phyloP scores from a whole-genome alignment of 805 yeast genomes.

The Yarrowia sp. region DNA sequence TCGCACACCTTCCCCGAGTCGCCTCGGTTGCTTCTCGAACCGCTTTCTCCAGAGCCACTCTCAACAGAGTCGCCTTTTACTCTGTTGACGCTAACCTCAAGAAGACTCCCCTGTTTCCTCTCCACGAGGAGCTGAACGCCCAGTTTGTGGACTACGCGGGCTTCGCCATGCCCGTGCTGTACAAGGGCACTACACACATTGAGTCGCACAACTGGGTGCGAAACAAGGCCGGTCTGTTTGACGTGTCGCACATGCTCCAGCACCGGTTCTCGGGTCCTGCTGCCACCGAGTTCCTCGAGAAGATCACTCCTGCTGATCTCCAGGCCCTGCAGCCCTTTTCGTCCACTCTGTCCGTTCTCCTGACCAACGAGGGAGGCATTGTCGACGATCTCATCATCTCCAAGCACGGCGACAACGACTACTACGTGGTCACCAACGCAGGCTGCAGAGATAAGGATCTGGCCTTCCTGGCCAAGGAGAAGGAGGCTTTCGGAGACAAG shows the following conservation, averaged over 20 bases:
- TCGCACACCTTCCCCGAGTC: conserved; percentile 18
- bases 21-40: conserved; percentile 2
- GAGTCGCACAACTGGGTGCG: conserved; percentile 97
- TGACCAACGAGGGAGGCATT: conserved; percentile 79
- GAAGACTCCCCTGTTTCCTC: conserved; percentile 80
- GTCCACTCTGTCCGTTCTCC: conserved; percentile 78
- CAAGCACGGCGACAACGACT: conserved; percentile 72
- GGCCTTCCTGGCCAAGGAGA: conserved; percentile 64
- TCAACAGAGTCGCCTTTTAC: neutral
- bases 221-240: conserved; percentile 85
- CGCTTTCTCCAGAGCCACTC: neutral
- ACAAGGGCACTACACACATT: conserved; percentile 82
- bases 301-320: conserved; percentile 88
- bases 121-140: conserved; percentile 80
- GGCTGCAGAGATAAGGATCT: conserved; percentile 88
- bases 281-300: conserved; percentile 71
- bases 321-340: conserved; percentile 60
- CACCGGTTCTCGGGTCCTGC: conserved; percentile 76
- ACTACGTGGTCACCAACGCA: conserved; percentile 93
- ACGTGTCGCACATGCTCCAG: conserved; percentile 97
- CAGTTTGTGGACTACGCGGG: conserved; percentile 97
- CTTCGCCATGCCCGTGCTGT: conserved; percentile 92
- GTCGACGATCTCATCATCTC: conserved; percentile 94
- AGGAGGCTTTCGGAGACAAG: conserved; percentile 51
- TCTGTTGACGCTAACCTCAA: conserved; percentile 39